A percentile compares a stretch with the other conserved stretches of the same genome.
These are phyloP conservation scores for Termitomyces sp. DNA, from an alignment of 768 basidiomycete species.

Conservation along the genomic window DNA sequence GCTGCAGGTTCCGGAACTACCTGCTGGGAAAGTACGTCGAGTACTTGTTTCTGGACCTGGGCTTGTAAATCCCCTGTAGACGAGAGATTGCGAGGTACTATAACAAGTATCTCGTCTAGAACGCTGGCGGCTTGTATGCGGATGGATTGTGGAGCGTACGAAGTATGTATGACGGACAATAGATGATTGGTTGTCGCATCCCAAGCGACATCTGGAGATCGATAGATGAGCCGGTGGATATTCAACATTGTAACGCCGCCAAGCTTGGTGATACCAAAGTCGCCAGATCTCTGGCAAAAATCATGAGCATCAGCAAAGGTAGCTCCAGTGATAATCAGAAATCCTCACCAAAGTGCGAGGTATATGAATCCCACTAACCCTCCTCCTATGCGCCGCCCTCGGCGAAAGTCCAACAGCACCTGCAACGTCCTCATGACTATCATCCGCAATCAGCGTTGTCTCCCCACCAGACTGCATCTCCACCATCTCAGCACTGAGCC, in stretches of 20 bases:
- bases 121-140: slow-evolving; percentile 88
- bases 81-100: slow-evolving; percentile 70
- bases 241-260: slow-evolving; percentile 80
- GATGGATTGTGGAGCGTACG: slow-evolving; percentile 69
- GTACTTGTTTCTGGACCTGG: slow-evolving; percentile 74
- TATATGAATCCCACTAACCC: slow-evolving; percentile 87
- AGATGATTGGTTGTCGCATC: slow-evolving; percentile 76
- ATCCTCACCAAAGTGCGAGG: slow-evolving; percentile 69
- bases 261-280: slow-evolving; percentile 90
- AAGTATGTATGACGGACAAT: slow-evolving; percentile 68
- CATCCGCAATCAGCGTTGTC: slow-evolving; percentile 28
- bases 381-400: slow-evolving; percentile 51
- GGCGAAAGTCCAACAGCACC: slow-evolving; percentile 35
- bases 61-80: slow-evolving; percentile 60
- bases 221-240: slow-evolving; percentile 81
- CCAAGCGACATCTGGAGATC: slow-evolving; percentile 85
- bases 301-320: neutral
- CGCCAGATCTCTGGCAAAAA: slow-evolving; percentile 71
- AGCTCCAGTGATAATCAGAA: neutral
- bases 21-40: slow-evolving; percentile 83
- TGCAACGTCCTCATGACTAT: slow-evolving; percentile 37
- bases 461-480: slow-evolving; percentile 68
- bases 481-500: slow-evolving; percentile 89
- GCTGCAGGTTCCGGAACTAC: slow-evolving; percentile 48
- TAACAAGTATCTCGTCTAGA: slow-evolving; percentile 77